Conservation (phyloP, 106 monocot species). For the Amphibolis antarctica region DNA sequence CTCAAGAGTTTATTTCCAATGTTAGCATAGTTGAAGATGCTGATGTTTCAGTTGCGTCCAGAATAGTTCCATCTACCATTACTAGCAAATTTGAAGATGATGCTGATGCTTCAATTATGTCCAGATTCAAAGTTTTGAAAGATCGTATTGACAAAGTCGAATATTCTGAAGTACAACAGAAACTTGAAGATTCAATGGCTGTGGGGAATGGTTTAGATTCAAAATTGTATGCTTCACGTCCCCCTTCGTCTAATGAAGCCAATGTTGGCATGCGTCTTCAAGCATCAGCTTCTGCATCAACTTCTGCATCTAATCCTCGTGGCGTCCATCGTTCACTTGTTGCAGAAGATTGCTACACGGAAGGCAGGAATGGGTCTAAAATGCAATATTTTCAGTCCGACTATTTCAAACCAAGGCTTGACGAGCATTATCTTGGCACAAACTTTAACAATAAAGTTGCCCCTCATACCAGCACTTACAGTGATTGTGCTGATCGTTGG, state of each 20-base stretch:
- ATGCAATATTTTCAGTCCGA: not conserved
- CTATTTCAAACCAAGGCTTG: not conserved
- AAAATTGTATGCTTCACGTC: not conserved
- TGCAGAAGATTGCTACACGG: not conserved
- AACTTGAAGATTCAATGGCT: not conserved
- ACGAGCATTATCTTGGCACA: not conserved
- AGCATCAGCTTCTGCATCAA: not conserved
- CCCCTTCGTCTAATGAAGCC: not conserved
- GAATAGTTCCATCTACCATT: slow-evolving; percentile 3
- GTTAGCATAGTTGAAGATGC: not conserved
- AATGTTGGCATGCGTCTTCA: not conserved
- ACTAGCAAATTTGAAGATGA: slow-evolving; percentile 9
- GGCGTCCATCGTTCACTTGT: not conserved
- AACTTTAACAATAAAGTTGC: not conserved
- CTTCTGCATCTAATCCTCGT: slow-evolving; percentile 1
- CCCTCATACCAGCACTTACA: not conserved
- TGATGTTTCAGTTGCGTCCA: slow-evolving; percentile 25
- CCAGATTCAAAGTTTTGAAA: slow-evolving; percentile 24
- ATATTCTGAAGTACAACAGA: slow-evolving; percentile 5
- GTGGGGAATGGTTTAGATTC: not conserved
- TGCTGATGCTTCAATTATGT: slow-evolving; percentile 22
- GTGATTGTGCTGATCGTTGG: not conserved
- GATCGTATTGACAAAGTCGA: slow-evolving; percentile 7
- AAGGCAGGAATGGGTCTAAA: not conserved
- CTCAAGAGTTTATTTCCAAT: not conserved